These are phyloP conservation scores for Penstemon newberryi DNA, from an alignment of 257 asterid genomes.

Conservation along the genomic window DNA sequence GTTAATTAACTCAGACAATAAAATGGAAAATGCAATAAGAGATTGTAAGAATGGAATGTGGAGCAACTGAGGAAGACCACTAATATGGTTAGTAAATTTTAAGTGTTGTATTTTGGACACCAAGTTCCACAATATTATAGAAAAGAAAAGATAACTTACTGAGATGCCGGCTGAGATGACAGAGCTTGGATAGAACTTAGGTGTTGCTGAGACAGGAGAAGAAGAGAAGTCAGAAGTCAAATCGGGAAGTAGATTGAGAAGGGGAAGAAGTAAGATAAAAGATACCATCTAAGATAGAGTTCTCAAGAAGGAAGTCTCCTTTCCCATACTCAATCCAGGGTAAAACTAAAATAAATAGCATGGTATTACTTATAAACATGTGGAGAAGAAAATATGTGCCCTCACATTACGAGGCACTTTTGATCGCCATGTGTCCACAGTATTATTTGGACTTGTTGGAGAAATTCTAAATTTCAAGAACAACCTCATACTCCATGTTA, in stretches of 20 bases:
- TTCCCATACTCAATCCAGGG: background rate
- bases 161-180: slow-evolving; percentile 45
- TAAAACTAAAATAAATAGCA: background rate
- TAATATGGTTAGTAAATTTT: background rate
- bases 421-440: too few relatives aligned
- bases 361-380: background rate
- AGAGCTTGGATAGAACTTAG: slow-evolving; percentile 46
- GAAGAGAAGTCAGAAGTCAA: slow-evolving; percentile 3
- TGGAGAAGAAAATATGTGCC: background rate
- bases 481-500: too few relatives aligned
- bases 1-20: background rate
- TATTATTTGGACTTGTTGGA: too few relatives aligned
- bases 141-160: slow-evolving; percentile 36
- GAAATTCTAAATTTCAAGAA: too few relatives aligned
- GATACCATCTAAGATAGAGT: background rate
- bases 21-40: background rate
- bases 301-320: background rate
- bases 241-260: background rate
- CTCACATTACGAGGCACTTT: too few relatives aligned
- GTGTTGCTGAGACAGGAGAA: slow-evolving; percentile 41
- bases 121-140: background rate
- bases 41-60: too few relatives aligned
- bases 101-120: background rate
- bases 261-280: background rate
- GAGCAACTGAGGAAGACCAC: too few relatives aligned